phyloP scores from a whole-genome alignment of 2,329 filamentous ascomycete species.

The Alternaria tenuissima region DNA sequence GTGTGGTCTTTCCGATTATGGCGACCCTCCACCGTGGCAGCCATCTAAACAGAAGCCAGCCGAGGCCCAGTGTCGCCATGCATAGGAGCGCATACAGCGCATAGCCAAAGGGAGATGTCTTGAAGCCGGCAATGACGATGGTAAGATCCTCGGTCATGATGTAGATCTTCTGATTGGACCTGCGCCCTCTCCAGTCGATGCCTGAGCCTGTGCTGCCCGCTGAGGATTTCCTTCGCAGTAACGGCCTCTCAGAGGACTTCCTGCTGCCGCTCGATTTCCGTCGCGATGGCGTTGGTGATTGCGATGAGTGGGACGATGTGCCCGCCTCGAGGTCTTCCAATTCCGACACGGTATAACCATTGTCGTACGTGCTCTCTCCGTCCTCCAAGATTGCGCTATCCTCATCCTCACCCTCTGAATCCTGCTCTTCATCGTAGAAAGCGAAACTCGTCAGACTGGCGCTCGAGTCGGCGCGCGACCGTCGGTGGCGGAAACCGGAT shows the following conservation, averaged over 20 bases:
- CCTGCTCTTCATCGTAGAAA: constrained; percentile 80
- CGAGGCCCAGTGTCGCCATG: constrained; percentile 75
- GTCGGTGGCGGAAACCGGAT: constrained; percentile 88
- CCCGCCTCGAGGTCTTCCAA: constrained; percentile 61
- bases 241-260: constrained; percentile 65
- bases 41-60: constrained; percentile 88
- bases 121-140: constrained; percentile 91
- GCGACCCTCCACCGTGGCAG: constrained; percentile 85
- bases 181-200: constrained; percentile 64
- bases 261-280: constrained; percentile 71
- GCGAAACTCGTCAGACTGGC: constrained; percentile 75
- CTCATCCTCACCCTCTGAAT: constrained; percentile 52
- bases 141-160: constrained; percentile 93
- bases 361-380: constrained; percentile 43
- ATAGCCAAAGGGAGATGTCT: constrained; percentile 75
- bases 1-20: constrained; percentile 72
- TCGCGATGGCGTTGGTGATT: constrained; percentile 47
- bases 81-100: constrained; percentile 75
- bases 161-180: constrained; percentile 88
- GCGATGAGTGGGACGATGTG: constrained; percentile 29
- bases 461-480: constrained; percentile 80
- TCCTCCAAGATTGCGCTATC: constrained; percentile 46
- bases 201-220: constrained; percentile 72
- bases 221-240: constrained; percentile 77
- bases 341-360: constrained; percentile 51